A percentile compares a stretch with the other conserved stretches of the same genome.
These are phyloP conservation scores for Quercus mongolica DNA, from an alignment of 306 rosid genomes.

Conservation along the genomic window DNA sequence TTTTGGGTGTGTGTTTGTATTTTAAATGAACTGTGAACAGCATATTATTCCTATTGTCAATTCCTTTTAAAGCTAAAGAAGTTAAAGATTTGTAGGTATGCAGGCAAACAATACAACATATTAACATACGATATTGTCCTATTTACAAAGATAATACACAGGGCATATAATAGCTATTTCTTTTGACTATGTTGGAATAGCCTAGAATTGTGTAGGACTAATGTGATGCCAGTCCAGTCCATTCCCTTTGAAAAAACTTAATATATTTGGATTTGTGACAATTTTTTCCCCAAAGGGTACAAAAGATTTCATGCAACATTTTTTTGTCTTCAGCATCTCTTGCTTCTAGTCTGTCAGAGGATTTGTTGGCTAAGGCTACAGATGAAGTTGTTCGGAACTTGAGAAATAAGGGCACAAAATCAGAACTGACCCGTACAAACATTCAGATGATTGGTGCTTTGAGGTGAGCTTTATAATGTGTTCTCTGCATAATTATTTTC, in stretches of 20 bases:
- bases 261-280: neutral
- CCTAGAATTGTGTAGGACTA: neutral
- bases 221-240: neutral
- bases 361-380: constrained; percentile 82
- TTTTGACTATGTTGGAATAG: neutral
- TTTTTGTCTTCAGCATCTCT: constrained; percentile 72
- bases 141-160: neutral
- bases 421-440: constrained; percentile 84
- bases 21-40: neutral
- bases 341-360: constrained; percentile 91
- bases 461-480: constrained; percentile 49
- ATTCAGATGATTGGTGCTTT: constrained; percentile 99
- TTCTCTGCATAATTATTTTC: neutral
- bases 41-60: neutral
- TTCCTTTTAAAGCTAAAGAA: neutral
- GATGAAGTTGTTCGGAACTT: constrained; percentile 69
- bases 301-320: constrained; percentile 1
- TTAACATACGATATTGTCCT: neutral
- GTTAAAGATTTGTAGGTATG: neutral
- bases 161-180: too few species aligned
- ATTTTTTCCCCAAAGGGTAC: neutral
- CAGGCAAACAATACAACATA: neutral
- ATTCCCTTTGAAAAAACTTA: neutral
- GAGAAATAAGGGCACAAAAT: constrained; percentile 61
- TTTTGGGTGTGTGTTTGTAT: too few species aligned